Evolutionary conservation across 2,329 filamentous ascomycete genomes (phyloP), one percentile per base, ranked within the genome.

Genomic region (Colletotrichum brevisporum): DNA sequence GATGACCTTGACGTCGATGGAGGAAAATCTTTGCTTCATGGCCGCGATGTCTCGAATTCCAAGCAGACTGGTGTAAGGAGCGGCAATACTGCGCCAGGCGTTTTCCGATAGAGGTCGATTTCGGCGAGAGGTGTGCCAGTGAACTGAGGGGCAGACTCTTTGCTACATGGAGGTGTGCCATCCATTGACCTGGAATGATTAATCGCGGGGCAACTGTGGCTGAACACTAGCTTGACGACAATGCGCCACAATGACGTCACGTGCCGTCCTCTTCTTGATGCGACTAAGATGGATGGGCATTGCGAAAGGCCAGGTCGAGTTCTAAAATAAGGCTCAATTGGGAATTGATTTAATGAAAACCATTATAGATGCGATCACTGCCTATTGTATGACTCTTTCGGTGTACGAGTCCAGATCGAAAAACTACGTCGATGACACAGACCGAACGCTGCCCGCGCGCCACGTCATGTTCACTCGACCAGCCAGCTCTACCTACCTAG

Each of bases 1-100:
- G 78, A 98, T 97, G 81, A 97, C 94, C 84, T 91, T 92, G 75
- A 94, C 91, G 77, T 94, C 92, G 66, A 94, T 80, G n/a, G 92
- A 94, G 13, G 91, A 94, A 79, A 93, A 94, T 74, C 92, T 84
- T 79, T 94, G 92, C 85, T 94, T 94, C 92, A 94, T 94, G 58
- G 76, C 84, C 75, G 31, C 31, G 64, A n/a, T 26, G 10, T 48
- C 15, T 18, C 36, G 18, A 21, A 4, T 9, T 6, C 31, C 21
- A 13, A 51, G 21, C 53, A 47, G 18, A 48, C n/a, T 5, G 9
- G 21, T 13, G 18, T 13, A 31, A 16, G 56, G 2, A 41, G 24
- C 45, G 24, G 8, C 15, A 43, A 41, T 26, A 53, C 16, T 43
- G 62, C 61, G 62, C 50, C 55, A 18, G 50, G 27, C 26, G n/a